Evolutionary conservation across 768 basidiomycete species (phyloP), one percentile per base, ranked within the genome.

Genomic region (Amanita polypyramis): DNA sequence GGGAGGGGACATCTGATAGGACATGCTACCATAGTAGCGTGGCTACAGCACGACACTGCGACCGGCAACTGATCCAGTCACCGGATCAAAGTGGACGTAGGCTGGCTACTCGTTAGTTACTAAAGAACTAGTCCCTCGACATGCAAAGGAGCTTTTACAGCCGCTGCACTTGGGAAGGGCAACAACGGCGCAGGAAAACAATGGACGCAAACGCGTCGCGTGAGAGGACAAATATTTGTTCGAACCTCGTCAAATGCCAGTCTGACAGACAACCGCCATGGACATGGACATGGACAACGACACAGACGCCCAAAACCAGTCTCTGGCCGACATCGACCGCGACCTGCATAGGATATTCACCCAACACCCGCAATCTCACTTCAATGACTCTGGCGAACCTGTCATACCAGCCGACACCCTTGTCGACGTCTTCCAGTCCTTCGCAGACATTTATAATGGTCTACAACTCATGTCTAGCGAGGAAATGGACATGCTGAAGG

Each of bases 361-460:
- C 48, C 68, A 75, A 29, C 84, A 89, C 57, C 77, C 80, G 9
- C 65, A 76, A 39, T 75, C 76, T 33, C 72, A 76, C 58, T 57
- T 67, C 45, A 80, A 80, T 58, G 74, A 79, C 17, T 64, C 70
- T 15, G 77, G 76, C 45, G 77, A 80, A 48, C 75, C 80, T 29
- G 72, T 74, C 15, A 79, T 90, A 54, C 84, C 85, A 10, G 86
- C 76, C 37, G 73, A 77, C 52, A 75, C 73, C n/a, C 75, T 90
- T 32, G 71, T 81, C 29, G 81, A 85, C 55, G 75, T 90, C 25
- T 73, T 90, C 37, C 71, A 74, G 38, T 68, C 75, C 12, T 84
- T 84, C 56, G 76, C 77, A 3, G 68, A 79, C 25, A 62, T 74
- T 4, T 79, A 79, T 58, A 65, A 75, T 51, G 77, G 79, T 9